These are phyloP conservation scores for Gonium pectorale DNA, from an alignment of 139 green algal species.

Conservation along the genomic window DNA sequence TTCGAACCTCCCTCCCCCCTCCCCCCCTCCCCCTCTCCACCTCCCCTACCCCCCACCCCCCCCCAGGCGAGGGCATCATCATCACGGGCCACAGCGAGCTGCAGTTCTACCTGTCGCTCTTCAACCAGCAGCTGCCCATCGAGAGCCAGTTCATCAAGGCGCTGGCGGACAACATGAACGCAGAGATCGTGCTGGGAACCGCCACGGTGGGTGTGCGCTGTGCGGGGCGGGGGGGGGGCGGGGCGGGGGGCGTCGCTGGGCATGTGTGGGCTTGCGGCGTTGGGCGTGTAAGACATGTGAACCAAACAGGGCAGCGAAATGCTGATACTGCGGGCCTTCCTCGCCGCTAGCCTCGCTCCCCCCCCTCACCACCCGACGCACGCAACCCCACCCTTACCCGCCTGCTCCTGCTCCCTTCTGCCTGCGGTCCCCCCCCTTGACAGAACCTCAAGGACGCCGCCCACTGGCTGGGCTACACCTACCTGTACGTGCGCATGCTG, in stretches of 20 bases:
- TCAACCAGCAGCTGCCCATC: slow-evolving; percentile 99
- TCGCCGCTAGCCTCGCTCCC: too few species aligned
- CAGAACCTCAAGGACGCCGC: slow-evolving; percentile 87
- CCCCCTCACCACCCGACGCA: too few species aligned
- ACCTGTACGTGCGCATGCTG: slow-evolving; percentile 98
- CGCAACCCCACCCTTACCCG: too few species aligned
- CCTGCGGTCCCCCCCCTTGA: background rate
- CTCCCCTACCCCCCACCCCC: background rate
- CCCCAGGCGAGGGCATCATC: slow-evolving; percentile 91
- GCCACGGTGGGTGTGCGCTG: slow-evolving; percentile 62
- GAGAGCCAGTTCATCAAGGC: slow-evolving; percentile 93
- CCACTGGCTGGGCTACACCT: slow-evolving; percentile 94
- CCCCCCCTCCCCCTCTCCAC: background rate
- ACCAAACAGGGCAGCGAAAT: too few species aligned
- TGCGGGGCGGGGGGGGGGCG: background rate
- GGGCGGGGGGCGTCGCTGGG: background rate
- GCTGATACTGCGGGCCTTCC: too few species aligned
- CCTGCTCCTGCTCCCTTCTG: too few species aligned
- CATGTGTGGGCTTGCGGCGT: too few species aligned
- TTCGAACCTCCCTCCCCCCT: background rate
- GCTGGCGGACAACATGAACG: slow-evolving; percentile 96
- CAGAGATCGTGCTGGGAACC: slow-evolving; percentile 95
- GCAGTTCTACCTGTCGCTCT: slow-evolving; percentile 98
- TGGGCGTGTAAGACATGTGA: too few species aligned
- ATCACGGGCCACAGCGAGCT: slow-evolving; percentile 92